Percentiles rank a stretch among this genome's conserved stretches.
These are phyloP conservation scores for Plasmodium adleri DNA, from an alignment of 169 alveolate genomes.

Conservation along the genomic window DNA sequence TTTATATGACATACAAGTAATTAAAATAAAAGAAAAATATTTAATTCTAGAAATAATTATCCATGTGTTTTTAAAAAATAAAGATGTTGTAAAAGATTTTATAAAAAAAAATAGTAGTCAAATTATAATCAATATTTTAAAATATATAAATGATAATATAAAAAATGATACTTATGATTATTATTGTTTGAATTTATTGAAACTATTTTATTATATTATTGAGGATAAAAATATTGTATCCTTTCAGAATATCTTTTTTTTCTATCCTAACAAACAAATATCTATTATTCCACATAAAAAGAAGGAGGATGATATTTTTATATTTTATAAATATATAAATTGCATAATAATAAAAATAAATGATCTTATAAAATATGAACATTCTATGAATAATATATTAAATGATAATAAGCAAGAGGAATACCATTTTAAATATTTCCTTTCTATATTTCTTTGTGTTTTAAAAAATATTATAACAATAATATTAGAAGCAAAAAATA, in stretches of 20 bases:
- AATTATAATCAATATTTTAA: constrained; percentile 23
- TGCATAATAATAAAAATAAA: not conserved
- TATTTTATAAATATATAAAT: too few relatives aligned
- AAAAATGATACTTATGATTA: constrained; percentile 18
- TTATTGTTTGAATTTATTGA: constrained; percentile 35
- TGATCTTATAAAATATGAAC: too few relatives aligned
- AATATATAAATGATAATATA: constrained; percentile 6
- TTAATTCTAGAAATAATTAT: constrained; percentile 34
- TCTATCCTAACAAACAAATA: too few relatives aligned
- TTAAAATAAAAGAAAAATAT: not conserved
- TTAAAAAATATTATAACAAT: constrained; percentile 12
- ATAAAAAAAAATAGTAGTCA: constrained; percentile 6
- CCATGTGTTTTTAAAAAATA: constrained; percentile 9
- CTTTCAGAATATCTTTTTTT: too few relatives aligned
- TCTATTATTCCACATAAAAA: too few relatives aligned
- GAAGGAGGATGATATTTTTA: too few relatives aligned
- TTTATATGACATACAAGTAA: not conserved
- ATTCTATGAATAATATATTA: too few relatives aligned
- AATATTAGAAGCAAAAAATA: not conserved
- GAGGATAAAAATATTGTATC: not conserved
- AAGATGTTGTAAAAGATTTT: not conserved
- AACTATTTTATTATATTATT: constrained; percentile 33
- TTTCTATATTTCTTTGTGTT: constrained; percentile 42
- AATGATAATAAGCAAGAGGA: too few relatives aligned
- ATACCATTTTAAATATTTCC: constrained; percentile 4